Percentiles rank a stretch among this genome's conserved stretches.
Conservation (phyloP, 257 asterid species). For the Craterostigma plantagineum region DNA sequence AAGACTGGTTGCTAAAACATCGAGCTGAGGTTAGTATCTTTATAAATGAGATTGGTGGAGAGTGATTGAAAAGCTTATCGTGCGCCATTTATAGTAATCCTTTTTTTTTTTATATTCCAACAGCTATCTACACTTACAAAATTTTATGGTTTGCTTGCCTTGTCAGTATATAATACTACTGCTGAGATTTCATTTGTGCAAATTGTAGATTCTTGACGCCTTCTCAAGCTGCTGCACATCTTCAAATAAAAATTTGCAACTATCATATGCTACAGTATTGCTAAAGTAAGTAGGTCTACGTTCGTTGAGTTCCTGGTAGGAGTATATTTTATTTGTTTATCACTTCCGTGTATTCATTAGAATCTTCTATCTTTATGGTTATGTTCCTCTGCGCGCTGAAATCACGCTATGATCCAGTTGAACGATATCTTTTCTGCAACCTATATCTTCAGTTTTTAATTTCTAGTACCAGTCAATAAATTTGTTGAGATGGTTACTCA, state of each 20-base stretch:
- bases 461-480: no score
- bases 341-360: no score
- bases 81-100: no score
- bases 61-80: no score
- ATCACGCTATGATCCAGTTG: background rate
- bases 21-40: slow-evolving; percentile 59
- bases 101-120: background rate
- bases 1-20: slow-evolving; percentile 53
- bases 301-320: background rate
- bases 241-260: slow-evolving; percentile 74
- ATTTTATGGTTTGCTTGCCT: slow-evolving; percentile 1
- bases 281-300: slow-evolving; percentile 97
- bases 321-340: background rate
- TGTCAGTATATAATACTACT: no score
- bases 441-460: slow-evolving; percentile 5
- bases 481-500: no score
- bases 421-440: background rate
- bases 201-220: slow-evolving; percentile 73
- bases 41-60: background rate
- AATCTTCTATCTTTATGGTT: slow-evolving; percentile 4
- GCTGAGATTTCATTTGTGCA: slow-evolving; percentile 2
- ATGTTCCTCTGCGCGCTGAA: background rate
- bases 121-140: background rate
- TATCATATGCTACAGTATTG: slow-evolving; percentile 76
- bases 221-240: slow-evolving; percentile 59